These are phyloP conservation scores for Papiliotrema nemorosa DNA, from an alignment of 1,284 basidiomycete species.

Conservation along the genomic window DNA sequence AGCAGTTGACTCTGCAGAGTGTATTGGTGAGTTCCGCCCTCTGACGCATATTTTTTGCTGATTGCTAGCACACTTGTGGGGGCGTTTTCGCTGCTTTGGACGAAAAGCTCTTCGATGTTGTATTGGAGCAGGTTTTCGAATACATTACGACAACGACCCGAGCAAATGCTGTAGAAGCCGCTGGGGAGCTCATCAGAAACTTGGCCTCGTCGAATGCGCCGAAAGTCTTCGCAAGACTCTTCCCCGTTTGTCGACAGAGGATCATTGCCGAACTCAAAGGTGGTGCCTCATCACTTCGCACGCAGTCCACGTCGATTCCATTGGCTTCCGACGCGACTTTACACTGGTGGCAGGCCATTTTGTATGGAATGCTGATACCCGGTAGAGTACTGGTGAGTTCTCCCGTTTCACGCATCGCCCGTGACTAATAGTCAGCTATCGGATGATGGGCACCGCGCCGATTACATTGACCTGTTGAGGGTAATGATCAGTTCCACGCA, in stretches of 20 bases:
- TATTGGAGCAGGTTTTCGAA: slow-evolving; percentile 77
- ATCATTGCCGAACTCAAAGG: slow-evolving; percentile 82
- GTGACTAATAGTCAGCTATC: slow-evolving; percentile 22
- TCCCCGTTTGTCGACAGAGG: slow-evolving; percentile 74
- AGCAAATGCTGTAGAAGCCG: slow-evolving; percentile 82
- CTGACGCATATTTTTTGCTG: not conserved
- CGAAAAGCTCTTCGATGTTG: slow-evolving; percentile 78
- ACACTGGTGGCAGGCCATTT: slow-evolving; percentile 66
- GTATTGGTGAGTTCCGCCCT: slow-evolving; percentile 23
- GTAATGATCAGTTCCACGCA: slow-evolving; percentile 74
- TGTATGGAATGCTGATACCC: slow-evolving; percentile 38
- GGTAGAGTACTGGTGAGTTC: slow-evolving; percentile 26
- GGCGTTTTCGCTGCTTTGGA: slow-evolving; percentile 84
- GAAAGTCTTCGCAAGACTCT: slow-evolving; percentile 73
- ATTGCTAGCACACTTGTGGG: slow-evolving; percentile 39
- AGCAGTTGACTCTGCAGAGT: slow-evolving; percentile 38
- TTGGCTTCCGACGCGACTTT: slow-evolving; percentile 85
- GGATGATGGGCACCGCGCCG: slow-evolving; percentile 17
- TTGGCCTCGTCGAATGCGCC: slow-evolving; percentile 75
- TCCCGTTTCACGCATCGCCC: not conserved
- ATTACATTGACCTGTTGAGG: slow-evolving; percentile 60
- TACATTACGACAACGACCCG: slow-evolving; percentile 76
- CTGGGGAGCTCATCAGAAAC: slow-evolving; percentile 83
- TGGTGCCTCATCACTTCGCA: slow-evolving; percentile 87
- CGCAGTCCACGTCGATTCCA: slow-evolving; percentile 78